Base-by-base conservation (phyloP, 208 protist genomes). In the Strigomonas galati region DNA sequence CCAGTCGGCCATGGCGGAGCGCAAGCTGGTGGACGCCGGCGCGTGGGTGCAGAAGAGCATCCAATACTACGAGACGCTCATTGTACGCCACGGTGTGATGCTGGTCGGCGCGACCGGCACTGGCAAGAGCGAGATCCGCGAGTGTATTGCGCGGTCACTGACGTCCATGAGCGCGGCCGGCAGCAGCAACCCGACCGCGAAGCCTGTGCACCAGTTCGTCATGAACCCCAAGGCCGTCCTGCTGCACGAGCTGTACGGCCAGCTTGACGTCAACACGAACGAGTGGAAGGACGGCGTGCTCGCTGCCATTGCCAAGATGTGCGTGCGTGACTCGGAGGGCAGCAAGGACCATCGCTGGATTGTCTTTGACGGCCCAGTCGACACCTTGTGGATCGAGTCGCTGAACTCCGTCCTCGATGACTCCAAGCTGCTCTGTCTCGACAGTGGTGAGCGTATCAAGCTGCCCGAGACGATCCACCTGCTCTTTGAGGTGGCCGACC, bases 351-450 rank as follows among this genome's bases (percentile, higher is more conserved):
- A 95, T 72, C 93, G 98, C 58, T 99, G 96, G 96, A 96, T 99
- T 56, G 89, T 99, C 52, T 99, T 98, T 85, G 98, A 99, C 75
- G 98, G 97, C 28, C 98, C 98, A 44, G 98, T 99, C 1, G 98
- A 99, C 80, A 98, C 98, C 23, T 72, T 99, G 4, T 99, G 98
- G 98, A 99, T 99, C 72, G 98, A 99, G 84, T 99, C 97, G 43
- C 93, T 99, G 72, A 99, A 99, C 89, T 98, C 97, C 15, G 97
- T 99, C 24, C 87, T 99, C 26, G 98, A 99, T 79, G 98, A 99
- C 82, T 98, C 97, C 68, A 98, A 98, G 78, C 87, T 98, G 57
- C 90, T 99, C 32, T 99, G 98, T 74, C 84, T 99, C 46, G 95
- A 98, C 65, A 99, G 98, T 72, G 93, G 93, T 52, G 97, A 98